These are phyloP conservation scores for Grigorovia transvaalensis DNA, from an alignment of 805 yeast species.

Conservation along the genomic window DNA sequence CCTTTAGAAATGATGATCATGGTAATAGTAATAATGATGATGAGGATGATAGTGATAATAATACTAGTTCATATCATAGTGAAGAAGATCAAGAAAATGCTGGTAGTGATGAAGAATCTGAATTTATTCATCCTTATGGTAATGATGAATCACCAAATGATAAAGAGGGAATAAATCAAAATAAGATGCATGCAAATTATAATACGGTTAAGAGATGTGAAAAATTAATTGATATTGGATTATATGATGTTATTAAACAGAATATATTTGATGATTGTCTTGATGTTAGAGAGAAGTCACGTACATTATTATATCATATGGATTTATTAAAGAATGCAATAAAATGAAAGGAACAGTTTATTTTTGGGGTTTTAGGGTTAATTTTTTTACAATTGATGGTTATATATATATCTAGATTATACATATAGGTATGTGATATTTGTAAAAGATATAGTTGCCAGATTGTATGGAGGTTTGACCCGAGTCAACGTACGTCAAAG, in stretches of 20 bases:
- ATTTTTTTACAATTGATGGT: neutral
- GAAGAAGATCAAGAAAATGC: neutral
- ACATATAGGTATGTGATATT: too few species aligned
- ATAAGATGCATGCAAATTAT: slow-evolving; percentile 9
- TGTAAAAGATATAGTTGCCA: too few species aligned
- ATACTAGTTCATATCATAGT: neutral
- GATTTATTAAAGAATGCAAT: slow-evolving; percentile 11
- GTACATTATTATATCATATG: slow-evolving; percentile 25
- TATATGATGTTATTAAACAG: slow-evolving; percentile 21
- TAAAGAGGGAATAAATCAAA: slow-evolving; percentile 3
- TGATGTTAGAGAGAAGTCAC: slow-evolving; percentile 25
- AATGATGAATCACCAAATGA: slow-evolving; percentile 3
- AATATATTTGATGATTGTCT: slow-evolving; percentile 21
- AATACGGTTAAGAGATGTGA: slow-evolving; percentile 22
- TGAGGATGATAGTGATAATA: neutral
- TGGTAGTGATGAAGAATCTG: neutral
- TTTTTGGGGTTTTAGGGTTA: too few species aligned
- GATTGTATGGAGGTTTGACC: too few species aligned
- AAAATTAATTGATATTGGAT: slow-evolving; percentile 20
- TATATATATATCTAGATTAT: too few species aligned
- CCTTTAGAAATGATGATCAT: neutral
- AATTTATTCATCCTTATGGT: neutral
- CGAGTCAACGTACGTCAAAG: too few species aligned
- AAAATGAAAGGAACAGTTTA: neutral
- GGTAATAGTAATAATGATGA: neutral